phyloP scores from a whole-genome alignment of 139 green algal species.

The Bryopsis sp. region DNA sequence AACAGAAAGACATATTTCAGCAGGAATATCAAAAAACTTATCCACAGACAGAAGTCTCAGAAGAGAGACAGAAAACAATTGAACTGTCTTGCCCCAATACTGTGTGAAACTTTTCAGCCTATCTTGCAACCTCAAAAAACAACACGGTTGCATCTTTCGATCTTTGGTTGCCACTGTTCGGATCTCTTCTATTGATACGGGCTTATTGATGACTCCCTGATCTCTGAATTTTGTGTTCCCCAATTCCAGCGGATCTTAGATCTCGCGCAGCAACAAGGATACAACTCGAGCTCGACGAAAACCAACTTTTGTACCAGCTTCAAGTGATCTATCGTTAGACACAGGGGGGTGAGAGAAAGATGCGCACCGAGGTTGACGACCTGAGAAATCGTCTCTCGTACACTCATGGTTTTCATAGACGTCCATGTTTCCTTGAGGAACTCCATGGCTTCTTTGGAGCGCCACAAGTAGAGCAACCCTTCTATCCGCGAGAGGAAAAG shows the following conservation, averaged over 20 bases:
- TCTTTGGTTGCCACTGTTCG: not conserved
- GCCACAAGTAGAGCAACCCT: too few species aligned
- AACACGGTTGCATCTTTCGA: not conserved
- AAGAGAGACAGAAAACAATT: not conserved
- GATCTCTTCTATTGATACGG: not conserved
- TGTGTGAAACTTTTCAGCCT: constrained; percentile 2
- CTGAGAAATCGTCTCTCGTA: constrained; percentile 51
- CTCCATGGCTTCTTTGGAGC: constrained; percentile 11
- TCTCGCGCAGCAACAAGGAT: not conserved
- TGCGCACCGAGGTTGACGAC: constrained; percentile 54
- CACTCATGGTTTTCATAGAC: constrained; percentile 31
- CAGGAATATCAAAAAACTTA: not conserved
- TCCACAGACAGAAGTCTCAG: not conserved
- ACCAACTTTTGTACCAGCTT: not conserved
- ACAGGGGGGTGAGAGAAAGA: not conserved
- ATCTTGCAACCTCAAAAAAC: not conserved
- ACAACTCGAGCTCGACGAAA: not conserved
- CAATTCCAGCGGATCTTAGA: not conserved
- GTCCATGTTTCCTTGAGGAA: constrained; percentile 20
- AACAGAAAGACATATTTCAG: not conserved
- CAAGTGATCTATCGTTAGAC: not conserved
- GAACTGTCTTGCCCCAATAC: constrained; percentile 3
- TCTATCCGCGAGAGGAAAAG: too few species aligned
- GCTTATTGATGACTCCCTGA: not conserved
- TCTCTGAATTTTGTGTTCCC: not conserved